Percentiles rank a stretch among this genome's conserved stretches.
Evolutionary conservation across 1,284 basidiomycete genomes (phyloP).

Genomic region (Ganoderma sp.): DNA sequence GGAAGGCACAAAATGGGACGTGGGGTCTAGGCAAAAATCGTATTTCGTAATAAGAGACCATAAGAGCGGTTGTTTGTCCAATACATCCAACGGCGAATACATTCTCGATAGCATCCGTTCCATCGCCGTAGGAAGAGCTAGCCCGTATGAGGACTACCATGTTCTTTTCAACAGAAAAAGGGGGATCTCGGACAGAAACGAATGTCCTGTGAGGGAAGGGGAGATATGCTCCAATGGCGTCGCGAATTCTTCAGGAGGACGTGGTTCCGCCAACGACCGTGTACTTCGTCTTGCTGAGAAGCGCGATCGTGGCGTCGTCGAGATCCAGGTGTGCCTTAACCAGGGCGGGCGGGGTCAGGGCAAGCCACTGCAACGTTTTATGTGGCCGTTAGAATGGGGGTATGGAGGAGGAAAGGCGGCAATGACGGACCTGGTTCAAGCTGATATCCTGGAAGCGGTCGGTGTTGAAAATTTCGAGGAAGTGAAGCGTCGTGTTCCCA

Average conservation of each 20-base stretch:
- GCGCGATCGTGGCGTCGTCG: constrained; percentile 56
- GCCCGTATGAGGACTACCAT: neutral
- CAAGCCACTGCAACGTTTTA: constrained; percentile 58
- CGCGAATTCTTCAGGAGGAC: neutral
- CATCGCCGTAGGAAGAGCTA: neutral
- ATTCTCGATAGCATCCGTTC: neutral
- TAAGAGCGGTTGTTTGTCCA: neutral
- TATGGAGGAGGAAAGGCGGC: constrained; percentile 25
- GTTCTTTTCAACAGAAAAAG: neutral
- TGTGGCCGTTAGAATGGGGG: constrained; percentile 11
- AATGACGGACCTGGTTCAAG: constrained; percentile 53
- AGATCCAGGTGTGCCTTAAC: constrained; percentile 67
- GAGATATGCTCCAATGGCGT: neutral
- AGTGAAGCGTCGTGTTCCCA: constrained; percentile 65
- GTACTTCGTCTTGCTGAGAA: constrained; percentile 60
- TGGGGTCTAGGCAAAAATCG: neutral
- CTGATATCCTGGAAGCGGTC: constrained; percentile 70
- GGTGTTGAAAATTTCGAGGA: constrained; percentile 70
- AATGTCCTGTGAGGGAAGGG: neutral
- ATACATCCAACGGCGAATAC: neutral
- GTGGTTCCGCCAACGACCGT: constrained; percentile 48
- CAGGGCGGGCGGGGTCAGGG: constrained; percentile 63
- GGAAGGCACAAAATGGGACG: neutral
- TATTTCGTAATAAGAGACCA: neutral
- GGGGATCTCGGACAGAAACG: neutral